Base-by-base conservation (phyloP, 2,329 filamentous ascomycete species). In the Talaromyces rugulosus region DNA sequence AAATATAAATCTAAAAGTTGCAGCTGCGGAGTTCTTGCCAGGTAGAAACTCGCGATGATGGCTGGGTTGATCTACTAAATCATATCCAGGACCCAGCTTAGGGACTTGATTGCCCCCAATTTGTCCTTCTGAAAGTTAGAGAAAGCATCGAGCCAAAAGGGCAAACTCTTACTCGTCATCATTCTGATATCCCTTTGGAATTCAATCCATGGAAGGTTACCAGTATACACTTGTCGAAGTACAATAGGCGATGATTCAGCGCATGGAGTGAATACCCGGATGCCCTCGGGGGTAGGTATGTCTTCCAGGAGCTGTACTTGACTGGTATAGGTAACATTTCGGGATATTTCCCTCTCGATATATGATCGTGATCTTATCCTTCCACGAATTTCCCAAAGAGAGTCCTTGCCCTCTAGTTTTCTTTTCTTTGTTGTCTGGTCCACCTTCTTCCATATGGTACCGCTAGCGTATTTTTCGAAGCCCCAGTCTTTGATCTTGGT, bases 191-290 rank as follows among this genome's bases (percentile, higher is more conserved):
- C 9, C 12, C 14, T 50, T 14, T 58, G 47, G n/a, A 62, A 50
- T n/a, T 51, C 54, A 50, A 62, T 16, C 28, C 47, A 58, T 54
- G 60, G 60, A 36, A 62, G 60, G 18, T 62, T 62, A 18, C 18
- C 28, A 4, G 7, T 40, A 55, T 16, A 50, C 60, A 55, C 36
- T 50, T 62, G 9, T 51, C 50, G 60, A 12, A 58, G 23, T 47
- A 23, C 2, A 18, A 51, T 6, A 58, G 50, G 42, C 27, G 28
- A 31, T 31, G 12, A 14, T 31, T 40, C 55, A 12, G 36, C 34
- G 8, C 36, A 51, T 31, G 60, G 60, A 52, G 60, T 62, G n/a
- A 50, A 62, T 16, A 51, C 56, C 7, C 50, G 5, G 23, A 62
- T 56, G 14, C 60, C 60, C 16, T 58, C 60, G 1, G 60, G 60